Percentiles rank a stretch among this genome's conserved stretches.
Evolutionary conservation across 352 stramenopile genomes (phyloP).

Genomic region (Sclerospora graminicola): DNA sequence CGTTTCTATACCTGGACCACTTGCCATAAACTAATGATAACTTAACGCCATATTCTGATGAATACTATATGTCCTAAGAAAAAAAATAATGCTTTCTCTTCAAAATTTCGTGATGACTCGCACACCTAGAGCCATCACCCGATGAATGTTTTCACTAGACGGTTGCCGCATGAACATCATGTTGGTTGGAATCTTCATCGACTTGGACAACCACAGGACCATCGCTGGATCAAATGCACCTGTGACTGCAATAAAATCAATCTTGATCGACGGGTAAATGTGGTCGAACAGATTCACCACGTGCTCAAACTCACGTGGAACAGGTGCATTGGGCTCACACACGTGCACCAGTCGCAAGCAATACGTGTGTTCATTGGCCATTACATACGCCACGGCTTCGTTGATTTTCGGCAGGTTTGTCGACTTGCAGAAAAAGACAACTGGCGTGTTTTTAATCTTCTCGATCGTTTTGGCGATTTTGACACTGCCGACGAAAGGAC

Average conservation of each 20-base stretch:
- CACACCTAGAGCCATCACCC: constrained; percentile 62
- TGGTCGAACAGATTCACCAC: constrained; percentile 77
- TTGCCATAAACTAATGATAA: no score
- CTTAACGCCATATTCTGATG: no score
- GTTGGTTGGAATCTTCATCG: constrained; percentile 67
- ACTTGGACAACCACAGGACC: constrained; percentile 72
- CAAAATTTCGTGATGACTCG: constrained; percentile 53
- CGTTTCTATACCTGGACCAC: no score
- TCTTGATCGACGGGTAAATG: constrained; percentile 88
- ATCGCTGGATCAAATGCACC: constrained; percentile 59
- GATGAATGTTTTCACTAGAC: constrained; percentile 61
- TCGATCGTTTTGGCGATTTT: constrained; percentile 66
- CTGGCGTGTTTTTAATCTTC: constrained; percentile 62
- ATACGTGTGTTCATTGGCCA: constrained; percentile 82
- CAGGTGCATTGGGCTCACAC: constrained; percentile 13
- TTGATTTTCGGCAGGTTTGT: constrained; percentile 86
- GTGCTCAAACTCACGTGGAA: constrained; percentile 28
- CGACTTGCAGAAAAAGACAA: constrained; percentile 88
- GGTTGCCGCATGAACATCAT: constrained; percentile 89
- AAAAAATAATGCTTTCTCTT: no score
- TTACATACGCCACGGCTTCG: constrained; percentile 86
- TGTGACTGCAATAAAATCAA: constrained; percentile 76
- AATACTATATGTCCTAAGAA: no score
- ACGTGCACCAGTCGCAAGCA: constrained; percentile 83
- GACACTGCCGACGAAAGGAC: constrained; percentile 38